Conservation (phyloP, 2,329 filamentous ascomycete species). For the Knufia petricola region DNA sequence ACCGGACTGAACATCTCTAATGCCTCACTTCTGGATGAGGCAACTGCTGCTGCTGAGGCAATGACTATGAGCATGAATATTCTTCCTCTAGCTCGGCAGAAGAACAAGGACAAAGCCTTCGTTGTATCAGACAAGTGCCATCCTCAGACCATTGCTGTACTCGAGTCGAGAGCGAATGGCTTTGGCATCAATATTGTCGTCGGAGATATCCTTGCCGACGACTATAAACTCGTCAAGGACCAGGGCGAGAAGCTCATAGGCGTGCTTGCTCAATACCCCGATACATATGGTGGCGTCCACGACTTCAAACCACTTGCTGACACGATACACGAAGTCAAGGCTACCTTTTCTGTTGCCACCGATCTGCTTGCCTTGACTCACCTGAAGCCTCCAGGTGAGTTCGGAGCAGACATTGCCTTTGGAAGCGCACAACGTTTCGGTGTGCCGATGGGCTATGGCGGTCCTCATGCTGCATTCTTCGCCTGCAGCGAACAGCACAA, state of each 20-base stretch:
- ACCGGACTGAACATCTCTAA: conserved; percentile 83
- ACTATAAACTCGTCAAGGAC: conserved; percentile 57
- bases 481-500: conserved; percentile 85
- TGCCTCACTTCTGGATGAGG: conserved; percentile 82
- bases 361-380: conserved; percentile 81
- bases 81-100: conserved; percentile 61
- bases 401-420: conserved; percentile 90
- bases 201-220: conserved; percentile 59
- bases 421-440: conserved; percentile 86
- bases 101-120: conserved; percentile 66
- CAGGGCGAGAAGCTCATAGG: conserved; percentile 76
- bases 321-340: conserved; percentile 65
- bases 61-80: conserved; percentile 86
- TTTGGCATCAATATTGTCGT: conserved; percentile 74
- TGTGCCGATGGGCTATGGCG: conserved; percentile 83
- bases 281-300: conserved; percentile 70
- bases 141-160: conserved; percentile 74
- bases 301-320: conserved; percentile 68
- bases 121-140: conserved; percentile 76
- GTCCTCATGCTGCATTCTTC: conserved; percentile 95
- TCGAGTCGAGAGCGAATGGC: conserved; percentile 78
- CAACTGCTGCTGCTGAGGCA: conserved; percentile 85
- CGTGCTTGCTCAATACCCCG: conserved; percentile 89
- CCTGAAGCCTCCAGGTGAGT: conserved; percentile 82
- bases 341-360: conserved; percentile 76